A percentile compares a stretch with the other conserved stretches of the same genome.
phyloP scores from a whole-genome alignment of 2,329 filamentous ascomycete species.

The Harringtonia aguacate region DNA sequence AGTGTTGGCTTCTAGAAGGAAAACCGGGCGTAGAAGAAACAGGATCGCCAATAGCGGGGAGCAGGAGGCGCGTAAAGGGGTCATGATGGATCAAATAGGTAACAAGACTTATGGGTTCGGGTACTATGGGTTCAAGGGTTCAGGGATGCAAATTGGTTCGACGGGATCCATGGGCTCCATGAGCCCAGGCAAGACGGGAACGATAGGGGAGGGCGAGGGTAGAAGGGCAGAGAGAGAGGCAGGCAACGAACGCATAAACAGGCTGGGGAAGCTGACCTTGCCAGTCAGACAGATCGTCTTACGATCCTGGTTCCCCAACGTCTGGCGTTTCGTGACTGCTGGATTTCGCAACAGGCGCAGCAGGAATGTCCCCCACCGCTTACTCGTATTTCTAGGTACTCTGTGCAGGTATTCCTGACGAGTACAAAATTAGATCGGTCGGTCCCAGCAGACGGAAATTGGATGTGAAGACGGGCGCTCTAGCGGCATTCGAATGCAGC shows the following conservation, averaged over 20 bases:
- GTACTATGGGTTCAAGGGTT: too few relatives aligned
- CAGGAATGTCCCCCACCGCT: background rate
- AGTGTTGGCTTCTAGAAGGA: background rate
- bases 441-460: background rate
- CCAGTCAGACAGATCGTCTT: constrained; percentile 5
- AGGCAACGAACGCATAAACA: background rate
- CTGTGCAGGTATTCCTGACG: too few relatives aligned
- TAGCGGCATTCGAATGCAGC: background rate
- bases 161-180: too few relatives aligned
- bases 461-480: too few relatives aligned
- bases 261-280: too few relatives aligned
- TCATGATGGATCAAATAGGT: background rate
- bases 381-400: background rate
- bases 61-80: background rate
- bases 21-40: background rate
- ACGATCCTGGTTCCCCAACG: constrained; percentile 11
- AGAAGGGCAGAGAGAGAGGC: background rate
- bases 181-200: too few relatives aligned
- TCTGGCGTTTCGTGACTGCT: constrained; percentile 13
- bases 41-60: too few relatives aligned
- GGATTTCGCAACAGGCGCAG: background rate
- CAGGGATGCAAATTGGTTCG: too few relatives aligned
- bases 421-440: too few relatives aligned
- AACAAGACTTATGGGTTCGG: too few relatives aligned
- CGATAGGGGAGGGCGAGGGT: background rate